Evolutionary conservation across 345 rosid genomes (phyloP).

Genomic region (Lumnitzera racemosa): DNA sequence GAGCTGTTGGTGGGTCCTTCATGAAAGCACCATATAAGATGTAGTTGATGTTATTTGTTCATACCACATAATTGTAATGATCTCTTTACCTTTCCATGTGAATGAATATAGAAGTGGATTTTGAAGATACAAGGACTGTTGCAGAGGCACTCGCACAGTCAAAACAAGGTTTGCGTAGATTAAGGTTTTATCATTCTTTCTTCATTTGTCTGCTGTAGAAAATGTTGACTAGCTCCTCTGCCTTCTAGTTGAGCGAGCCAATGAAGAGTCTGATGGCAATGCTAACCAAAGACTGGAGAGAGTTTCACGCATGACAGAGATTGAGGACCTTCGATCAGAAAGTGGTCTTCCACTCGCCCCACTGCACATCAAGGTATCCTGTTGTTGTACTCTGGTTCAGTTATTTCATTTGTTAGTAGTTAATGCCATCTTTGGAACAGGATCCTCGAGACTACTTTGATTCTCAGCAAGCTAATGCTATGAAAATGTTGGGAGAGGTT

Average conservation of each 20-base stretch:
- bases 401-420: constrained; percentile 7
- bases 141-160: constrained; percentile 84
- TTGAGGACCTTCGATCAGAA: constrained; percentile 81
- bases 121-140: constrained; percentile 64
- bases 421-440: constrained; percentile 24
- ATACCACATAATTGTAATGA: background rate
- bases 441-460: constrained; percentile 97
- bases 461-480: constrained; percentile 77
- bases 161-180: constrained; percentile 50
- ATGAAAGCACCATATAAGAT: too few relatives aligned
- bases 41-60: background rate
- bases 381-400: constrained; percentile 5
- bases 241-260: constrained; percentile 26
- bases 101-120: constrained; percentile 47
- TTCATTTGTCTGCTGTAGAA: constrained; percentile 5
- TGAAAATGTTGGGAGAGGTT: constrained; percentile 40
- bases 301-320: constrained; percentile 47
- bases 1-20: constrained; percentile 45
- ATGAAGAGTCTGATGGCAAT: constrained; percentile 36
- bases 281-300: constrained; percentile 36
- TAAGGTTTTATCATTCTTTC: background rate
- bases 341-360: constrained; percentile 54
- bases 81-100: constrained; percentile 3
- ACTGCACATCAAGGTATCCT: constrained; percentile 66
- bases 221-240: too few relatives aligned